Evolutionary conservation across 2,329 filamentous ascomycete genomes (phyloP).

Genomic region (Cladosporium sp.): DNA sequence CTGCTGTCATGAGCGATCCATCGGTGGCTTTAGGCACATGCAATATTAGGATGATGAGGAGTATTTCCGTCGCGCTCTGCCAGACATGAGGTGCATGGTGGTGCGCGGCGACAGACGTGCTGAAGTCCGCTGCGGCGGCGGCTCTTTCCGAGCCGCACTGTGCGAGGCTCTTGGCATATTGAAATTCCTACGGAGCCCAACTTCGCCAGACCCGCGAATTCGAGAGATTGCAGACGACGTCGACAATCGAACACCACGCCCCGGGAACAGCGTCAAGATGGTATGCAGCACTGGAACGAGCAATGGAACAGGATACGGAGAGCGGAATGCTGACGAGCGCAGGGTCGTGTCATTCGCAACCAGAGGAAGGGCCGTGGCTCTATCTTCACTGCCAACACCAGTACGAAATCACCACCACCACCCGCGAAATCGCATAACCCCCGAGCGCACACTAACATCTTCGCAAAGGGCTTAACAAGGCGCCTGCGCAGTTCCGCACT

Average conservation of each 20-base stretch:
- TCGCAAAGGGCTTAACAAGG: constrained; percentile 86
- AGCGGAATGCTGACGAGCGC: constrained; percentile 13
- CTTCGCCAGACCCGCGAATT: background rate
- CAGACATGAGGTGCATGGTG: no score
- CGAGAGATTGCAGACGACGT: background rate
- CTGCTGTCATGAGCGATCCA: no score
- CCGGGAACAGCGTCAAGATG: constrained; percentile 16
- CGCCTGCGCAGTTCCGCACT: constrained; percentile 88
- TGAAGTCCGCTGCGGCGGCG: no score
- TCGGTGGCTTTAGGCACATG: no score
- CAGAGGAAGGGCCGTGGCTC: constrained; percentile 70
- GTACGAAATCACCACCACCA: constrained; percentile 15
- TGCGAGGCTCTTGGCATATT: no score
- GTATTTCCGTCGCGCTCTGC: no score
- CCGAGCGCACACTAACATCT: constrained; percentile 16
- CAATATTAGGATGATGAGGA: no score
- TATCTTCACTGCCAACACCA: constrained; percentile 56
- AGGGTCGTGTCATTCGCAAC: constrained; percentile 69
- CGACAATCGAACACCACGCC: constrained; percentile 12
- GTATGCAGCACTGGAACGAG: constrained; percentile 12
- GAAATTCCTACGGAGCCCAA: no score
- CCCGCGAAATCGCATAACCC: constrained; percentile 24
- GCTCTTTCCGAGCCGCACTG: no score
- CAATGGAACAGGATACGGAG: background rate
- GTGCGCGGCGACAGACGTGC: no score